Base-by-base conservation (phyloP, 192 early-diverging fungal species). In the Backusella parvicylindrica region DNA sequence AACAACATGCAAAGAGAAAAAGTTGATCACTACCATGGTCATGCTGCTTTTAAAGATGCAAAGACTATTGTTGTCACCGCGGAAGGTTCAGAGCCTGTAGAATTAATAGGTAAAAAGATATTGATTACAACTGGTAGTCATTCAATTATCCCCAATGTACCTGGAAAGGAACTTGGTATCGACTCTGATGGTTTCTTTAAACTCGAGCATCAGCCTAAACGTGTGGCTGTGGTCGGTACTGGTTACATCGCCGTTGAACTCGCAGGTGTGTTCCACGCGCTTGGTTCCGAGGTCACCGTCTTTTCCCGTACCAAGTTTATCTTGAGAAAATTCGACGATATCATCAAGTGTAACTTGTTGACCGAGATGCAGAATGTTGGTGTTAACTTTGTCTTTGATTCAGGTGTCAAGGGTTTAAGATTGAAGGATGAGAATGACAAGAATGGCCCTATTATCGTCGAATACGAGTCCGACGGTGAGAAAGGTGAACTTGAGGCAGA, bases 191-290 rank as follows among this genome's bases (percentile, higher is more conserved):
- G 93, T 6, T 98, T 99, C 86, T 98, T 99, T 87, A 91, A 96
- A 26, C 86, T 99, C 37, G 90, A 94, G 70, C 68, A 91, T 31
- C 89, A 95, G 79, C 98, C 98, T 47, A 95, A 95, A 85, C 90
- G 91, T 79, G 94, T 97, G 18, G 87, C 89, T 38, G 90, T 96
- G 26, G 91, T 93, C 21, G 95, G 95, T 16, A 92, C 95, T 7
- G 95, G 96, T 3, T 98, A 98, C 81, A 98, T 98, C 82, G 98
- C 94, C 65, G 82, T 99, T 68, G 98, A 99, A 81, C 82, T 99
- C 7, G 96, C 95, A 6, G 95, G 96, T 23, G 92, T 99, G 68
- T 96, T 98, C 82, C 83, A 92, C 70, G 83, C 90, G 21, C 86
- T 98, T 13, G 97, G 96, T 63, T 82, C 92, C 1, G 85, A 95